Evolutionary conservation across 2,329 filamentous ascomycete species (phyloP).

Genomic region (Phaeosphaeriaceae sp.): DNA sequence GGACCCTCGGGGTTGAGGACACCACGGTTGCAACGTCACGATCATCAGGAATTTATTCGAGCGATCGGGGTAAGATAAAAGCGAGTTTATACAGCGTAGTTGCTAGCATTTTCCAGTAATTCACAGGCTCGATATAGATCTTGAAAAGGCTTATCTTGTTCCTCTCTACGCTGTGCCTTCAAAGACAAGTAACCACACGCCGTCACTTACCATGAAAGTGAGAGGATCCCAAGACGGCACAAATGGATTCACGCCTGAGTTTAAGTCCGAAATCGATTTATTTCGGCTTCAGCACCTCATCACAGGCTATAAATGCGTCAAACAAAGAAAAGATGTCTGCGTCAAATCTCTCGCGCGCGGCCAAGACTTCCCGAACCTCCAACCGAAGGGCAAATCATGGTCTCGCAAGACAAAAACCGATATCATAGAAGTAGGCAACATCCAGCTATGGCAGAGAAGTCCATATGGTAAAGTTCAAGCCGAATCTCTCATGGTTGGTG

Average conservation of each 20-base stretch:
- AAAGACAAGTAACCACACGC: background rate
- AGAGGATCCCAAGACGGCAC: slow-evolving; percentile 9
- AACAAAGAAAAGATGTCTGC: slow-evolving; percentile 1
- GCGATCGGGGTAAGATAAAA: background rate
- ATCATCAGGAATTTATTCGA: background rate
- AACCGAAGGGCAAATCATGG: background rate
- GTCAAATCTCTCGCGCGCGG: slow-evolving; percentile 6
- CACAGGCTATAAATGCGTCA: slow-evolving; percentile 13
- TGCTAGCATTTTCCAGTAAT: background rate
- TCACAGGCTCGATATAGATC: slow-evolving; percentile 13
- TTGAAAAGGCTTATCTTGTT: slow-evolving; percentile 4
- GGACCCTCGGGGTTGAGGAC: slow-evolving; percentile 12
- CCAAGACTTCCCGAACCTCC: slow-evolving; percentile 4
- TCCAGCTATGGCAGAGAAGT: slow-evolving; percentile 16
- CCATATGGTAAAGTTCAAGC: background rate
- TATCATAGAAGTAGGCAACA: slow-evolving; percentile 8
- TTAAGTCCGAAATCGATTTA: slow-evolving; percentile 7
- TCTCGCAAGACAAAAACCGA: background rate
- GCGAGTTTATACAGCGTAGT: background rate
- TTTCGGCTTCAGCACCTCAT: slow-evolving; percentile 10
- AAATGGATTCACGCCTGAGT: slow-evolving; percentile 9
- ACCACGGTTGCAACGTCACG: slow-evolving; percentile 3
- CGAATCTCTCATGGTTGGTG: background rate
- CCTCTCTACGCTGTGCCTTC: slow-evolving; percentile 14
- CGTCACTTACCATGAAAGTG: slow-evolving; percentile 6